Conservation (phyloP, 2,329 filamentous ascomycete species). For the Moelleriella libera region DNA sequence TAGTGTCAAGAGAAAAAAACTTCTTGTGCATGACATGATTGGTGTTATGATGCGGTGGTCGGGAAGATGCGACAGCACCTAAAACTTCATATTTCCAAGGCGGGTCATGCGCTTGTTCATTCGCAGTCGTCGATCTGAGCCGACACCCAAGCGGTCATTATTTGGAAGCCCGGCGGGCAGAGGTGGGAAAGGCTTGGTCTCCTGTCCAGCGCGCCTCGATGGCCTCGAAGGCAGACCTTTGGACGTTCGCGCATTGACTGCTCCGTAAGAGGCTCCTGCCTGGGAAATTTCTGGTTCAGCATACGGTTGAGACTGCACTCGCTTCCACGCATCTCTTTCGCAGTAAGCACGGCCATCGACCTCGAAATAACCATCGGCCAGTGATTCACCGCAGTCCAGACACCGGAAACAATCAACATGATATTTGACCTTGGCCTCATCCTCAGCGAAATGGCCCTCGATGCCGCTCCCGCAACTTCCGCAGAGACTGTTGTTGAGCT, state of each 20-base stretch:
- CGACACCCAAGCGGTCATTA: slow-evolving; percentile 5
- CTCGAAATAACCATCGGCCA: slow-evolving; percentile 84
- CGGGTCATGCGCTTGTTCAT: slow-evolving; percentile 52
- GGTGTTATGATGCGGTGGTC: not conserved
- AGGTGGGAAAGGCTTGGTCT: not conserved
- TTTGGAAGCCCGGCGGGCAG: not conserved
- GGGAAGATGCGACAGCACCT: not conserved
- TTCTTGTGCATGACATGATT: too few species aligned
- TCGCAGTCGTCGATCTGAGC: slow-evolving; percentile 17
- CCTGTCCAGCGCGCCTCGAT: slow-evolving; percentile 2
- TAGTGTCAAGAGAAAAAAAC: too few species aligned
- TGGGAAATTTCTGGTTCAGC: slow-evolving; percentile 5
- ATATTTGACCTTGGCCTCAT: slow-evolving; percentile 63
- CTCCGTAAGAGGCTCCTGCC: slow-evolving; percentile 5
- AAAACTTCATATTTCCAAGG: slow-evolving; percentile 21
- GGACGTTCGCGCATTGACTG: slow-evolving; percentile 9
- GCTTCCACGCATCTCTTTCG: slow-evolving; percentile 65
- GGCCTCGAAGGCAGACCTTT: slow-evolving; percentile 9
- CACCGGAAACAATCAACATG: slow-evolving; percentile 83
- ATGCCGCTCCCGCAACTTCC: slow-evolving; percentile 69
- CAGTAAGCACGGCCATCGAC: slow-evolving; percentile 70
- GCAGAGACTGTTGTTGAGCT: slow-evolving; percentile 78
- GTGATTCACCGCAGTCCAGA: slow-evolving; percentile 56
- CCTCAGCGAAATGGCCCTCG: slow-evolving; percentile 86
- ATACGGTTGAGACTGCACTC: slow-evolving; percentile 22